Evolutionary conservation across 1,284 basidiomycete species (phyloP).

Genomic region (Trichosporon ovoides): DNA sequence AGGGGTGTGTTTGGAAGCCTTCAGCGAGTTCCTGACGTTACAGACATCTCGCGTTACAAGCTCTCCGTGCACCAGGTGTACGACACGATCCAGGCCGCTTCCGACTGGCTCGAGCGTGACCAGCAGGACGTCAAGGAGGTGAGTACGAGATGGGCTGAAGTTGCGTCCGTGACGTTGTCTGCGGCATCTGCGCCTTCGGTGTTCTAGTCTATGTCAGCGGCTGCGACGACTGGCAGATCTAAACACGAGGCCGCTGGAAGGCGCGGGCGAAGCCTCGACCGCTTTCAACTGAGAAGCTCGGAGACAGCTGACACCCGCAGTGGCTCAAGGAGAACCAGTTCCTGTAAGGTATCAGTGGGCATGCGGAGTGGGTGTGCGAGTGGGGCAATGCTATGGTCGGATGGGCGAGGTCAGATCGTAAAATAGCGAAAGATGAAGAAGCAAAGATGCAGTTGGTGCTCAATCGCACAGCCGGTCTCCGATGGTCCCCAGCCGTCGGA

Average conservation of each 20-base stretch:
- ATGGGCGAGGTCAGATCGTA: no score
- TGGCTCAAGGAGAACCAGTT: slow-evolving; percentile 58
- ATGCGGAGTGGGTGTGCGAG: not conserved
- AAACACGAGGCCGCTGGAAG: not conserved
- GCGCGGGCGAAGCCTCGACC: not conserved
- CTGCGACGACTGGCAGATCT: not conserved
- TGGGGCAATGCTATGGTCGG: no score
- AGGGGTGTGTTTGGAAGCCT: slow-evolving; percentile 35
- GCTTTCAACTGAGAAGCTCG: no score
- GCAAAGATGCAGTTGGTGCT: no score
- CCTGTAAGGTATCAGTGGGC: slow-evolving; percentile 23
- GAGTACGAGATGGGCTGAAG: slow-evolving; percentile 13
- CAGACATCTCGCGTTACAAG: slow-evolving; percentile 50
- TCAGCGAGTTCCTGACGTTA: not conserved
- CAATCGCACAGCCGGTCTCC: no score
- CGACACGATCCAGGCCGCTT: slow-evolving; percentile 53
- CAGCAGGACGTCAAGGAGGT: slow-evolving; percentile 51
- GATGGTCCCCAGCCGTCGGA: no score
- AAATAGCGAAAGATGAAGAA: no score
- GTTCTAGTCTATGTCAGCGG: not conserved
- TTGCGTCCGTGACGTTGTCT: no score
- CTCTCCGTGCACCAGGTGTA: slow-evolving; percentile 53
- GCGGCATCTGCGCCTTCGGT: not conserved
- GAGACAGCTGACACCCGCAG: slow-evolving; percentile 20
- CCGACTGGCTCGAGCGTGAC: slow-evolving; percentile 55